Percentiles rank a stretch among this genome's conserved stretches.
Conservation (phyloP, 192 early-diverging fungal species). For the Coemansia sp. region DNA sequence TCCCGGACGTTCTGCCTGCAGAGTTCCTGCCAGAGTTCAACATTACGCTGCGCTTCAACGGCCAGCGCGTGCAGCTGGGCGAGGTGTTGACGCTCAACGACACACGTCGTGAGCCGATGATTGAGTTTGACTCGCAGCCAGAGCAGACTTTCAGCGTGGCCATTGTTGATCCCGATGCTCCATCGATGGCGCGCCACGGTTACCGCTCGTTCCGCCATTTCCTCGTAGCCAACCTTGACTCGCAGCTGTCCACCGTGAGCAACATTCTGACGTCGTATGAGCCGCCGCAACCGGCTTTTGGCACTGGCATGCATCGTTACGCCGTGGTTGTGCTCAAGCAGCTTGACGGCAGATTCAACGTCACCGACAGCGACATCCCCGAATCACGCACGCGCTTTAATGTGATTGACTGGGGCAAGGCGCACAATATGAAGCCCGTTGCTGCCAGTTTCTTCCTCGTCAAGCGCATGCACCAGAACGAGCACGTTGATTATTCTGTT, state of each 20-base stretch:
- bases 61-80: constrained; percentile 18
- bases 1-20: constrained; percentile 20
- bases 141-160: constrained; percentile 23
- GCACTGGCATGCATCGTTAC: constrained; percentile 28
- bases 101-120: constrained; percentile 15
- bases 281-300: constrained; percentile 13
- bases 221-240: constrained; percentile 24
- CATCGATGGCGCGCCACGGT: constrained; percentile 19
- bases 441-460: constrained; percentile 33
- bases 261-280: constrained; percentile 20
- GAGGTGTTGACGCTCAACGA: constrained; percentile 29
- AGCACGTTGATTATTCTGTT: constrained; percentile 1
- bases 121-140: constrained; percentile 27
- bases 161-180: constrained; percentile 37
- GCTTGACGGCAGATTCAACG: constrained; percentile 4
- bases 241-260: constrained; percentile 2
- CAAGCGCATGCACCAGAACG: constrained; percentile 19
- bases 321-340: constrained; percentile 28
- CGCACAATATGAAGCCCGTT: constrained; percentile 27
- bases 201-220: constrained; percentile 36
- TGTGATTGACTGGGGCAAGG: constrained; percentile 19
- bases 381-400: constrained; percentile 33
- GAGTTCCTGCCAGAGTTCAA: constrained; percentile 30
- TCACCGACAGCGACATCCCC: constrained; percentile 11
- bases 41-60: constrained; percentile 15